Evolutionary conservation across 805 yeast species (phyloP).

Genomic region (Crinitomyces ghanaensis): DNA sequence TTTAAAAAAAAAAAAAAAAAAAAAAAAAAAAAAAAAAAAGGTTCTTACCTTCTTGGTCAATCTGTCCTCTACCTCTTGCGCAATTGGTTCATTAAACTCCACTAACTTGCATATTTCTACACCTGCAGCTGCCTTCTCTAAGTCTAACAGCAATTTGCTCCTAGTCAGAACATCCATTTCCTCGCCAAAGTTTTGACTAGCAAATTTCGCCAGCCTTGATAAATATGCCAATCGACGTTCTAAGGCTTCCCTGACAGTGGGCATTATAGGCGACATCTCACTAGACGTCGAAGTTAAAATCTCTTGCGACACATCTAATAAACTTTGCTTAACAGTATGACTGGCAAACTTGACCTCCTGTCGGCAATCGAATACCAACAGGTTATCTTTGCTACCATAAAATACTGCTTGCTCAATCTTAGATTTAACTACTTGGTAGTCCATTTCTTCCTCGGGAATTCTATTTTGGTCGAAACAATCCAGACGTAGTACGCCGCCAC

Average conservation of each 20-base stretch:
- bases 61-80: too few species aligned
- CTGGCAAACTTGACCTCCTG: conserved; percentile 34
- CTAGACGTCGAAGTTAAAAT: conserved; percentile 44
- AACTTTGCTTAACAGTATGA: conserved; percentile 39
- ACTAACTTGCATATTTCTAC: conserved; percentile 29
- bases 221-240: conserved; percentile 36
- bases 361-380: conserved; percentile 37
- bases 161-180: conserved; percentile 29
- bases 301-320: conserved; percentile 40
- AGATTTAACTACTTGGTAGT: conserved; percentile 40
- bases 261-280: conserved; percentile 43
- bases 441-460: conserved; percentile 16
- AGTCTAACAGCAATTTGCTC: conserved; percentile 29
- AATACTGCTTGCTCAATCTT: conserved; percentile 80
- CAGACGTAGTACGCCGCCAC: conserved; percentile 55
- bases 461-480: conserved; percentile 25
- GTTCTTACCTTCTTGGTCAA: not conserved
- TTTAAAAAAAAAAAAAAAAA: conserved; percentile 1
- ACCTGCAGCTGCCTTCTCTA: conserved; percentile 40
- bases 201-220: conserved; percentile 35
- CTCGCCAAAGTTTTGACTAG: conserved; percentile 34
- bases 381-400: conserved; percentile 36
- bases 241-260: conserved; percentile 42
- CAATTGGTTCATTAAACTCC: too few species aligned
- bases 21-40: not conserved